Evolutionary conservation across 192 early-diverging fungal species (phyloP).

Genomic region (Rhizophagus clarus): DNA sequence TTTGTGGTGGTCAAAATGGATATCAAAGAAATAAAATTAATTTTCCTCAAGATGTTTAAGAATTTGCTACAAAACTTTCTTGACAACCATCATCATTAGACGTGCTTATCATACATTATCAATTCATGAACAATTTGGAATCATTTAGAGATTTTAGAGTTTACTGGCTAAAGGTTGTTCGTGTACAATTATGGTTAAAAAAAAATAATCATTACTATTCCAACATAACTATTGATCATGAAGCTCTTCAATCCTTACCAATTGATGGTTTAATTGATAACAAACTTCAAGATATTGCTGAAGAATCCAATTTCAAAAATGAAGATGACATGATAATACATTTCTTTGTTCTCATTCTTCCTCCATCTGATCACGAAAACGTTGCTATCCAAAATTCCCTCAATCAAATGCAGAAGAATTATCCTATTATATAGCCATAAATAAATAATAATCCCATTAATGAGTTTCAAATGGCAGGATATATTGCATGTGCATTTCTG

Average conservation of each 20-base stretch:
- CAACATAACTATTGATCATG: neutral
- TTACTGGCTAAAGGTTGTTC: too few species aligned
- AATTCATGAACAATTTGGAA: too few species aligned
- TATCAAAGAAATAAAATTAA: too few species aligned
- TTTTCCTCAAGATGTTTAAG: too few species aligned
- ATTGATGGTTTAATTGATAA: neutral
- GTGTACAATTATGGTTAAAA: too few species aligned
- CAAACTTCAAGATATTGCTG: neutral
- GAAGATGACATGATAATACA: neutral
- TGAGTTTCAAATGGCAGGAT: neutral
- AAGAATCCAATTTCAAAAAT: neutral
- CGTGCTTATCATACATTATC: too few species aligned
- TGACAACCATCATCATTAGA: too few species aligned
- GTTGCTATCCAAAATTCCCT: constrained; percentile 3
- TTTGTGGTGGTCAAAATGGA: too few species aligned
- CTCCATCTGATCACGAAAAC: neutral
- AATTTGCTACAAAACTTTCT: too few species aligned
- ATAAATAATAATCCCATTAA: neutral
- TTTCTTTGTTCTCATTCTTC: neutral
- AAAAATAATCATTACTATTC: too few species aligned
- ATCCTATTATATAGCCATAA: neutral
- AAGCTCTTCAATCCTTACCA: neutral
- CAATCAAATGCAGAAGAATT: neutral
- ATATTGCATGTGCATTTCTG: neutral
- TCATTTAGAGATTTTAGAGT: too few species aligned